Percentiles rank a stretch among this genome's conserved stretches.
These are phyloP conservation scores for Pseudopithomyces maydicus DNA, from an alignment of 2,329 filamentous ascomycete species.

Conservation along the genomic window DNA sequence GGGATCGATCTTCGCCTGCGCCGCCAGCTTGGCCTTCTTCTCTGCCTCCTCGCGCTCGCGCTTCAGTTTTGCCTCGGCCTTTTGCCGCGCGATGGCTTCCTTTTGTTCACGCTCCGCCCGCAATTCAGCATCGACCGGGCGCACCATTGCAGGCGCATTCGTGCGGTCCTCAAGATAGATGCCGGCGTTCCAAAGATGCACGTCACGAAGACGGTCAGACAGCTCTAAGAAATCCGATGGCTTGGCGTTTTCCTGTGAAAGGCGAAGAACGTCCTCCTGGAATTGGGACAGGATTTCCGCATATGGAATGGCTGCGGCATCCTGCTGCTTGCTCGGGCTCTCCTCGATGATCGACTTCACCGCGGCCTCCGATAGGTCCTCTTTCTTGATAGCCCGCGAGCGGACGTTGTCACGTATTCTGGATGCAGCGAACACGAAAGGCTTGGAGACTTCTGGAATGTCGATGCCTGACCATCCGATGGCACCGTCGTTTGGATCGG, in stretches of 20 bases:
- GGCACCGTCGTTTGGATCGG: constrained; percentile 47
- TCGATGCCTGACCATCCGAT: constrained; percentile 71
- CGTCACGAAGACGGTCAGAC: constrained; percentile 75
- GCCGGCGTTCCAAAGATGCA: constrained; percentile 78
- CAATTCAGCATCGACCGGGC: constrained; percentile 65
- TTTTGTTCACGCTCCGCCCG: constrained; percentile 59
- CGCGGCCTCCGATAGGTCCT: constrained; percentile 34
- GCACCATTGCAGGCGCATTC: constrained; percentile 74
- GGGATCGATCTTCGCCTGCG: constrained; percentile 63
- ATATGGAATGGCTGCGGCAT: constrained; percentile 48
- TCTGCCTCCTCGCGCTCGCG: constrained; percentile 65
- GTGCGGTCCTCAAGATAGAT: constrained; percentile 87
- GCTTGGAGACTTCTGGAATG: constrained; percentile 63
- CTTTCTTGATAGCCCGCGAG: constrained; percentile 56
- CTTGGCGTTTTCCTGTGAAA: constrained; percentile 55
- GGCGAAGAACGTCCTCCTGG: constrained; percentile 65
- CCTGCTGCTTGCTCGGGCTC: constrained; percentile 32
- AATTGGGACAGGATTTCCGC: constrained; percentile 55
- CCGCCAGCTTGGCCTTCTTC: constrained; percentile 59
- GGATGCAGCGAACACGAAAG: constrained; percentile 65
- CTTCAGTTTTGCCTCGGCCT: constrained; percentile 52
- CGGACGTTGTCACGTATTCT: constrained; percentile 63
- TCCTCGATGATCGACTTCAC: constrained; percentile 47
- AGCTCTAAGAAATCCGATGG: constrained; percentile 76
- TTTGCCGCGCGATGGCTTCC: constrained; percentile 52